Evolutionary conservation across 345 rosid genomes (phyloP), one percentile per base, ranked within the genome.

Genomic region (Euphorbia pulcherrima): DNA sequence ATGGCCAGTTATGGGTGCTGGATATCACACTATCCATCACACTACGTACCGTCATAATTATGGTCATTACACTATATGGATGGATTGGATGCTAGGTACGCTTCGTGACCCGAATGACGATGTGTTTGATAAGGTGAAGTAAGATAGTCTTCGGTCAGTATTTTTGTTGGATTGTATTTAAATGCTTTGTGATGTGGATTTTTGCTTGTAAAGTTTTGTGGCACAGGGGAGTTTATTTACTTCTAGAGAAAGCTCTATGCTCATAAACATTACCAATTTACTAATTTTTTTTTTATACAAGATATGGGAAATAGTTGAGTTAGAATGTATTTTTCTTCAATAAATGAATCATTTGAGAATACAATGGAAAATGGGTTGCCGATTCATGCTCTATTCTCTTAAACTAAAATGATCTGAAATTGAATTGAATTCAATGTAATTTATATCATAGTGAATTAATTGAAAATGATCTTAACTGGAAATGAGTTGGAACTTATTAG

Each of bases 1-100:
- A 1, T 91, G 99, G 99, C 95, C 99, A 2, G 79, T 89, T 23
- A 91, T 94, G 99, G 99, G 99, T 21, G 96, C 99, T 47, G 99
- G 97, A 30, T 88, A 89, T 83, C 99, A 94, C 78, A 94, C 99
- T 12, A 86, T 94, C 77, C 99, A 94, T 70, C 99, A 94, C 75
- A 91, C 92, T 2, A 90, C 96, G 2, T 90, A 93, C 75, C 89
- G 90, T n/a, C 98, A 93, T 61, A 93, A 93, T 72, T 94, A 94
- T 72, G 99, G 99, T 11, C 99, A 94, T 65, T 94, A 87, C 51
- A 94, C 99, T 10, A 82, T 94, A 65, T 89, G 95, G 96, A 91
- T 94, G 99, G 99, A 94, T 76, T 91, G 97, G 97, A 83, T 94
- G 96, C 85, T 84, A 5, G 97, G 95, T 33, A 89, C 99, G 30